Evolutionary conservation across 2,329 filamentous ascomycete genomes (phyloP).

Genomic region (Cercospora berteroae): DNA sequence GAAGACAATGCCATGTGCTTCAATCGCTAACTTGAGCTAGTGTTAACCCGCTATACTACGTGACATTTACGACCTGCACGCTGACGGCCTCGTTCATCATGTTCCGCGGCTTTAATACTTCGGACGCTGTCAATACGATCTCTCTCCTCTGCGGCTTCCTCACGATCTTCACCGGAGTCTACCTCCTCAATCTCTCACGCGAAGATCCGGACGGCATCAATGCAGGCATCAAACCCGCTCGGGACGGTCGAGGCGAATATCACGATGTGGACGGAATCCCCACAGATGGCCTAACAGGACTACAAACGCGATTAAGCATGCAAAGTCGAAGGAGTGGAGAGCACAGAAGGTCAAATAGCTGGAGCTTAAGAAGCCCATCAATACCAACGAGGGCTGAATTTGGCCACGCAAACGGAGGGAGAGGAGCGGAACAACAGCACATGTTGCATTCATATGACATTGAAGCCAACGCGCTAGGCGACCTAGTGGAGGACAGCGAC

Average conservation of each 20-base stretch:
- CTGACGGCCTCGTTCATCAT: constrained; percentile 94
- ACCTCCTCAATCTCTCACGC: constrained; percentile 92
- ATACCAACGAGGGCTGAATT: constrained; percentile 46
- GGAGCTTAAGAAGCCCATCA: constrained; percentile 32
- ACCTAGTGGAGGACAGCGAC: constrained; percentile 75
- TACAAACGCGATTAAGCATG: constrained; percentile 91
- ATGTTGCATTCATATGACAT: constrained; percentile 88
- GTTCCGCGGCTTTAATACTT: constrained; percentile 94
- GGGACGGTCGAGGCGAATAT: constrained; percentile 37
- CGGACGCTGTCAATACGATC: constrained; percentile 84
- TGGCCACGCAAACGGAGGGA: neutral
- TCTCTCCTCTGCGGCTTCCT: constrained; percentile 91
- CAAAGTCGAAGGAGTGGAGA: constrained; percentile 74
- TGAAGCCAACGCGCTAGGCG: constrained; percentile 68
- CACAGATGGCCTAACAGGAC: constrained; percentile 84
- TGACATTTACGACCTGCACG: constrained; percentile 93
- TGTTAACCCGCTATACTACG: constrained; percentile 95
- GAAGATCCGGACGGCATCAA: constrained; percentile 79
- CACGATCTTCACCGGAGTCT: constrained; percentile 91
- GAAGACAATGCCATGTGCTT: too few relatives aligned
- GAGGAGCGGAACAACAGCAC: constrained; percentile 44
- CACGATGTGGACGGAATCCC: constrained; percentile 72
- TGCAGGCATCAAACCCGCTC: constrained; percentile 52
- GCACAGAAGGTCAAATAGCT: constrained; percentile 58
- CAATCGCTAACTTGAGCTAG: constrained; percentile 45